Evolutionary conservation across 805 yeast species (phyloP).

Genomic region (Sugiyamaella americana): DNA sequence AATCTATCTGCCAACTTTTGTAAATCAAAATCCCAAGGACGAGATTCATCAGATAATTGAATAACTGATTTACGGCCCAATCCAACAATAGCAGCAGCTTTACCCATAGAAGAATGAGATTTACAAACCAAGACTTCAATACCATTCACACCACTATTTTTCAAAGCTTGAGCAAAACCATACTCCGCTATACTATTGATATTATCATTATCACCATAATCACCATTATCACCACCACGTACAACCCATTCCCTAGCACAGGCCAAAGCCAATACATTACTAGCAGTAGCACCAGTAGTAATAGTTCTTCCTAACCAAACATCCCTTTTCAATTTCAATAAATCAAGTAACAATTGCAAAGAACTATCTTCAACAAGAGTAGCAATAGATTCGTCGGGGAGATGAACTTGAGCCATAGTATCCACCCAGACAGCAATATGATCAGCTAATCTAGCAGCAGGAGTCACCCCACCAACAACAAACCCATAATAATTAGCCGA

Average conservation of each 20-base stretch:
- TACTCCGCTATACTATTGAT: constrained; percentile 12
- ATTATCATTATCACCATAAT: too few relatives aligned
- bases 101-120: constrained; percentile 21
- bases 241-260: constrained; percentile 19
- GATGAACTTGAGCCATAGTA: constrained; percentile 14
- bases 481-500: constrained; percentile 20
- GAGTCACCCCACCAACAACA: constrained; percentile 24
- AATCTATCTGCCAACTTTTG: constrained; percentile 12
- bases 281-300: constrained; percentile 26
- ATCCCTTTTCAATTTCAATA: constrained; percentile 13
- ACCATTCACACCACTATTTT: constrained; percentile 11
- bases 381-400: constrained; percentile 14
- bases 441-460: constrained; percentile 24
- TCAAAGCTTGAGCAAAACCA: constrained; percentile 17
- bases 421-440: constrained; percentile 17
- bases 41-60: constrained; percentile 2
- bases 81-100: constrained; percentile 22
- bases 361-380: constrained; percentile 13
- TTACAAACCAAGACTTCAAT: constrained; percentile 15
- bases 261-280: constrained; percentile 20
- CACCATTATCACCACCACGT: background rate
- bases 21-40: constrained; percentile 20
- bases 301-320: constrained; percentile 16
- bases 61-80: constrained; percentile 17
- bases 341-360: constrained; percentile 15